phyloP scores from a whole-genome alignment of 2,329 filamentous ascomycete genomes.

The Corynespora cassiicola region DNA sequence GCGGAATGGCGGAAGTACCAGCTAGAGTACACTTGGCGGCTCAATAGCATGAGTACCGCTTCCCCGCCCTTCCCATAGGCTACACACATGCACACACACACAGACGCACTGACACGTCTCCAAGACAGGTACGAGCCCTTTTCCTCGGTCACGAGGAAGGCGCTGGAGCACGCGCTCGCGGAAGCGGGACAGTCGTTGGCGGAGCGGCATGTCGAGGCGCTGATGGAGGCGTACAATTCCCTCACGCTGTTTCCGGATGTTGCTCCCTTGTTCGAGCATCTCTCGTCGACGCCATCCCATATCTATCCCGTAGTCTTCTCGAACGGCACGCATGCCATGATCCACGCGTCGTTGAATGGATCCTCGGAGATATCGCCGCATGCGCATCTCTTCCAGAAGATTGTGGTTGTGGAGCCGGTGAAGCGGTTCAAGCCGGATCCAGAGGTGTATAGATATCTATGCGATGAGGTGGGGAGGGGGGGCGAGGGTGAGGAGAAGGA shows the following conservation, averaged over 20 bases:
- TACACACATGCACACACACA: too few species aligned
- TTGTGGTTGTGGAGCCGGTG: constrained; percentile 68
- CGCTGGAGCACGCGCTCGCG: constrained; percentile 69
- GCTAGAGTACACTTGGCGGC: constrained; percentile 78
- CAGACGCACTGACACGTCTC: too few species aligned
- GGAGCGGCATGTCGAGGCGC: constrained; percentile 50
- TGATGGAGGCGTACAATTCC: constrained; percentile 71
- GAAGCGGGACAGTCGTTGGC: constrained; percentile 60
- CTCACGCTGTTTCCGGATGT: constrained; percentile 72
- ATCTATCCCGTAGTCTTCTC: constrained; percentile 70
- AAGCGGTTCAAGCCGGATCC: constrained; percentile 70
- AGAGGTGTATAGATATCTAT: constrained; percentile 67
- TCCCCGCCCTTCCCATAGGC: not conserved
- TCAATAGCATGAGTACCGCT: constrained; percentile 74
- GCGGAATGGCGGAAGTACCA: constrained; percentile 72
- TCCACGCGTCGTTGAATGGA: constrained; percentile 63
- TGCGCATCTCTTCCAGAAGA: constrained; percentile 51
- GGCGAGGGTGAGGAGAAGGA: constrained; percentile 47
- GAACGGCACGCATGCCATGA: constrained; percentile 71
- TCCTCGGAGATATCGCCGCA: constrained; percentile 63
- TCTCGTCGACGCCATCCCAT: constrained; percentile 29
- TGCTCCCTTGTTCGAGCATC: constrained; percentile 53
- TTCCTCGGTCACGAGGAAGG: constrained; percentile 65
- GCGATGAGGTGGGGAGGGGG: constrained; percentile 56
- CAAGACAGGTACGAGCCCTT: constrained; percentile 69